A percentile compares a stretch with the other conserved stretches of the same genome.
Evolutionary conservation across 305 asterid species (phyloP).

Genomic region (Solanum chacoense): DNA sequence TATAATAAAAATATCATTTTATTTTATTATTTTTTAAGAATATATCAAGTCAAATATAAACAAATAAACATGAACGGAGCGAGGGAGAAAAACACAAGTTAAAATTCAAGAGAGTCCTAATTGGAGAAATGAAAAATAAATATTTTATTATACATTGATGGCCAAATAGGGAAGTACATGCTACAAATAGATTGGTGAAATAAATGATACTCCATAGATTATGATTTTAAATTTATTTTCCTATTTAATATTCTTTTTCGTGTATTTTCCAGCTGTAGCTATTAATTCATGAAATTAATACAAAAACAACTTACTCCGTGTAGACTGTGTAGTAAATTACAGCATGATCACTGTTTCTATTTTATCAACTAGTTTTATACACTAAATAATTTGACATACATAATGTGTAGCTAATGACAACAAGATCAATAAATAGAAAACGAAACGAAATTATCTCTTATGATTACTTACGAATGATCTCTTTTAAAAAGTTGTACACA

Average conservation of each 20-base stretch:
- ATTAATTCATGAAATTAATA: background rate
- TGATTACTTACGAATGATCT: background rate
- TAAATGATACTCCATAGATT: background rate
- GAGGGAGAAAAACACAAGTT: background rate
- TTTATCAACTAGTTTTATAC: background rate
- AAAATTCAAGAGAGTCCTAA: background rate
- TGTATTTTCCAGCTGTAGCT: background rate
- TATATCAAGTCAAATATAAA: too few relatives aligned
- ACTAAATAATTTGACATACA: background rate
- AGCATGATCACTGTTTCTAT: background rate
- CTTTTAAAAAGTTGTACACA: too few relatives aligned
- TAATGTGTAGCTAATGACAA: background rate
- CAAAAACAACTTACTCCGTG: background rate
- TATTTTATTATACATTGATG: background rate
- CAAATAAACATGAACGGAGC: background rate
- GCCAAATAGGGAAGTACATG: background rate
- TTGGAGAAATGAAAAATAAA: background rate
- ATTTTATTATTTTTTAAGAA: too few relatives aligned
- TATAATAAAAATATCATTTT: too few relatives aligned
- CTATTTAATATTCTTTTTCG: background rate
- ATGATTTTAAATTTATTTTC: background rate
- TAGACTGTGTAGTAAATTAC: background rate
- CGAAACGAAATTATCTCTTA: background rate
- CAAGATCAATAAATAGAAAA: background rate
- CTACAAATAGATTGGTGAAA: background rate